These are phyloP conservation scores for Peronosclerospora sorghi DNA, from an alignment of 352 stramenopile genomes.

Conservation along the genomic window DNA sequence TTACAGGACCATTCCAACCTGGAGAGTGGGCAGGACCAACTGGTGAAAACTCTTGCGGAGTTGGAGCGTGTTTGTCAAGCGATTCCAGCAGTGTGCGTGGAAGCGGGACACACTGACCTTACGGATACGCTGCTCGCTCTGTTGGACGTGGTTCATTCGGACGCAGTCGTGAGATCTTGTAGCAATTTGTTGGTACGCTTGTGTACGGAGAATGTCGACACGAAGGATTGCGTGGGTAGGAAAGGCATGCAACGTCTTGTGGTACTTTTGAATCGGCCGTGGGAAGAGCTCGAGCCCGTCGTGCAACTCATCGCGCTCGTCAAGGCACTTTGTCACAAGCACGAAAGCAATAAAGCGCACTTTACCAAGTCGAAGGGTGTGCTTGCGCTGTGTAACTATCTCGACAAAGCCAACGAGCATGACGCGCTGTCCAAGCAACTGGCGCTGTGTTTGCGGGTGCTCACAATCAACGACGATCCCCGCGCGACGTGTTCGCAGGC, in stretches of 20 bases:
- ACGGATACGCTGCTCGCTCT: slow-evolving; percentile 34
- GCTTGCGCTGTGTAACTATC: slow-evolving; percentile 22
- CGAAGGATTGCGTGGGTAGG: slow-evolving; percentile 49
- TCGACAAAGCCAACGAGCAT: slow-evolving; percentile 21
- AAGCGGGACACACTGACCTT: slow-evolving; percentile 46
- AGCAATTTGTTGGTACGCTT: slow-evolving; percentile 22
- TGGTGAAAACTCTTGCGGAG: slow-evolving; percentile 15
- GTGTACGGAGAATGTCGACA: slow-evolving; percentile 39
- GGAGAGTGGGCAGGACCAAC: slow-evolving; percentile 1
- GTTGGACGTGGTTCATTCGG: slow-evolving; percentile 13
- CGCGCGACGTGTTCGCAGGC: slow-evolving; percentile 57
- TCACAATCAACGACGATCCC: slow-evolving; percentile 65
- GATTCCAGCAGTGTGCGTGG: slow-evolving; percentile 42
- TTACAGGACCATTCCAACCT: slow-evolving; percentile 10
- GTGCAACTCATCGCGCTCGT: slow-evolving; percentile 24
- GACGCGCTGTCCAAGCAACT: slow-evolving; percentile 37
- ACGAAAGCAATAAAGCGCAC: slow-evolving; percentile 59
- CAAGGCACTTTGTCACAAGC: slow-evolving; percentile 37
- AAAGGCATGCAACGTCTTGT: slow-evolving; percentile 30
- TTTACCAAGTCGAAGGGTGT: slow-evolving; percentile 44
- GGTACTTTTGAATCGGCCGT: slow-evolving; percentile 6
- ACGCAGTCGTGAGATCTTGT: slow-evolving; percentile 6
- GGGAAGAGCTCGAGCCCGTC: slow-evolving; percentile 7
- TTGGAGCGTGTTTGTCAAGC: slow-evolving; percentile 30
- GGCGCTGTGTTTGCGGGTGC: slow-evolving; percentile 36